Evolutionary conservation across 805 yeast genomes (phyloP), one percentile per base, ranked within the genome.

Genomic region (Sungouiozyma ichnusensis): DNA sequence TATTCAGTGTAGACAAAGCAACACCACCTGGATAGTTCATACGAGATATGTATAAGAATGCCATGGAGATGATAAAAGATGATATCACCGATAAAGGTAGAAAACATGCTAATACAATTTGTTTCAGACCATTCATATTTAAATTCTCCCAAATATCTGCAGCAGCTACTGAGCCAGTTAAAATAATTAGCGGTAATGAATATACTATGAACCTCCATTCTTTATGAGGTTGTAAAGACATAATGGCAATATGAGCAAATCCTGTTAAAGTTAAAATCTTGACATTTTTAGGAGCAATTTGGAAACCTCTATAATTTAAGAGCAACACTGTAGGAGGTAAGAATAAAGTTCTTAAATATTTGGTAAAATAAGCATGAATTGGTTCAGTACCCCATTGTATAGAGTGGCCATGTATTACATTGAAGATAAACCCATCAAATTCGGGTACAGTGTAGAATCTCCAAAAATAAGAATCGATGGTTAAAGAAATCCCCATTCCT

Each of bases 141-240:
- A 67, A 48, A 17, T 65, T 46, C 48, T 63, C 69, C 53, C 61
- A 62, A 18, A 67, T 31, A 37, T 52, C 54, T 1, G 72, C 60
- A 14, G 80, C 71, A 5, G 84, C 85, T 36, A 72, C 66, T 2
- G 92, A 79, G 4, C 83, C 87, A 27, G 74, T 55, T 16, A 81
- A 51, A 0, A 81, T 76, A 44, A 85, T 58, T 0, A 80, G 67
- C 1, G 97, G 96, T 3, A 82, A 64, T 0, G 78, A 66, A 59
- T 88, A 90, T 15, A 81, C 67, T 34, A 90, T 77, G 54, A 90
- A 90, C 51, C 97, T 73, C 94, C 94, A 85, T 66, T 90, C 97
- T 58, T 90, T 90, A 53, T 90, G 97, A 2, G 92, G 87, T 60
- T 84, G 92, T 40, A 80, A 58, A 0, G 96, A 86, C 72, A 87